Conservation (phyloP, 495 filamentous ascomycete species). For the Podospora sp. region DNA sequence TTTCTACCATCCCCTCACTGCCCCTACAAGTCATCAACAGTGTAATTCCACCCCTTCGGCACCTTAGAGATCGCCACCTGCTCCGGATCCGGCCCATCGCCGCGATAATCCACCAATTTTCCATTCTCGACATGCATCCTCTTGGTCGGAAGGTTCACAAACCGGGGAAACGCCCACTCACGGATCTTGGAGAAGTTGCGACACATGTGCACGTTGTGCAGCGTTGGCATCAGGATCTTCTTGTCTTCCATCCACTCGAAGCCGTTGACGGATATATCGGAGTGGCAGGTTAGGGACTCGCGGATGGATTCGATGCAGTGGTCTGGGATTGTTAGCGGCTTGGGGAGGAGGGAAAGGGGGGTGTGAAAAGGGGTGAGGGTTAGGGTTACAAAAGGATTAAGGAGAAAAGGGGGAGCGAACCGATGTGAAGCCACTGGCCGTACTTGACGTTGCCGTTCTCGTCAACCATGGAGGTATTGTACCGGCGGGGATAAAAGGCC, state of each 20-base stretch:
- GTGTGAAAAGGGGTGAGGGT: too few species aligned
- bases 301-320: constrained; percentile 35
- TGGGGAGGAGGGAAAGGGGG: too few species aligned
- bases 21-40: neutral
- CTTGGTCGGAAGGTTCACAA: neutral
- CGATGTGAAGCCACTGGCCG: constrained; percentile 24
- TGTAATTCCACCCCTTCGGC: neutral
- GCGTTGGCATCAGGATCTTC: constrained; percentile 1
- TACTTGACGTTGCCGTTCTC: neutral
- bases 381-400: too few species aligned
- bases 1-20: too few species aligned
- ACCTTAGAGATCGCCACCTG: neutral
- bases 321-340: too few species aligned
- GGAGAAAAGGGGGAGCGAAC: too few species aligned
- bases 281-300: constrained; percentile 32
- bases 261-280: constrained; percentile 25
- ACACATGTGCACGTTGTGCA: constrained; percentile 22
- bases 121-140: constrained; percentile 5
- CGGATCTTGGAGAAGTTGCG: constrained; percentile 28
- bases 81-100: neutral
- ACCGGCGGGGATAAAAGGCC: constrained; percentile 5
- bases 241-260: constrained; percentile 19
- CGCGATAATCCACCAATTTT: neutral
- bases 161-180: constrained; percentile 27
- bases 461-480: neutral